These are phyloP conservation scores for Lentinula boryana DNA, from an alignment of 768 basidiomycete species.

Conservation along the genomic window DNA sequence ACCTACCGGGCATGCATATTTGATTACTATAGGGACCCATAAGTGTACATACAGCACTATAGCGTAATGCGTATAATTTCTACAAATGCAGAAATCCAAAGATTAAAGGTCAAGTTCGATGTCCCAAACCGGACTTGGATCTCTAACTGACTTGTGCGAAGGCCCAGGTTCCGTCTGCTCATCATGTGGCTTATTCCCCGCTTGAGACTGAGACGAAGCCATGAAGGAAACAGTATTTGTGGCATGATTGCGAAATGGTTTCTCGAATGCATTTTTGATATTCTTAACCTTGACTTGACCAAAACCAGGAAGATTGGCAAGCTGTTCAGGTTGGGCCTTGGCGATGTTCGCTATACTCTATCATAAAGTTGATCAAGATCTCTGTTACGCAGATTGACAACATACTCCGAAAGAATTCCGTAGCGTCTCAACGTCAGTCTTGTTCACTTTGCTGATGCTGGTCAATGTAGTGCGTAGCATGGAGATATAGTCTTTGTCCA, in stretches of 20 bases:
- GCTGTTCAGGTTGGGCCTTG: constrained; percentile 61
- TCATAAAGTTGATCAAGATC: background rate
- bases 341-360: constrained; percentile 87
- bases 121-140: constrained; percentile 65
- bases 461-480: constrained; percentile 81
- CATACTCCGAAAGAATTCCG: constrained; percentile 87
- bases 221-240: constrained; percentile 38
- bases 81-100: background rate
- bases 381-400: constrained; percentile 6
- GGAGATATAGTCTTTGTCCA: constrained; percentile 83
- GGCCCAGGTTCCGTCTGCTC: background rate
- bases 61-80: background rate
- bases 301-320: constrained; percentile 85
- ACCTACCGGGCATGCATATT: background rate
- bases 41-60: background rate
- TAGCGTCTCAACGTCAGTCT: constrained; percentile 93
- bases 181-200: constrained; percentile 1
- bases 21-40: background rate
- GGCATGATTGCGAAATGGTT: constrained; percentile 72
- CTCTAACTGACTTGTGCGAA: constrained; percentile 21
- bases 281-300: constrained; percentile 92
- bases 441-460: constrained; percentile 89
- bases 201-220: constrained; percentile 17
- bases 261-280: constrained; percentile 85
- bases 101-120: constrained; percentile 41